These are phyloP conservation scores for Haplographium delicatum DNA, from an alignment of 495 filamentous ascomycete species.

Conservation along the genomic window DNA sequence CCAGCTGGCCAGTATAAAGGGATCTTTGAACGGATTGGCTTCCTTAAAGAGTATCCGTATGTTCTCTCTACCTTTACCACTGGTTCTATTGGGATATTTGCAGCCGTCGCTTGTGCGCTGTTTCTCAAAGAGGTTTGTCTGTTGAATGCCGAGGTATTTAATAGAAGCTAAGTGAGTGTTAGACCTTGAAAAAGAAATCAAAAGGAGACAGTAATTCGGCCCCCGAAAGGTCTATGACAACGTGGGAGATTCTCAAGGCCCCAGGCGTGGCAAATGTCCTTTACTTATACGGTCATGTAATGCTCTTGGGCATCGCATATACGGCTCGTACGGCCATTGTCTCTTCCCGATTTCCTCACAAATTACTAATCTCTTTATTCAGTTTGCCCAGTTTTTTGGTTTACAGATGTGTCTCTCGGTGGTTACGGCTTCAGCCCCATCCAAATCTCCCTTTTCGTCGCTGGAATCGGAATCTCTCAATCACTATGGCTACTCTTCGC, in stretches of 20 bases:
- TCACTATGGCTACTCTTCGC: slow-evolving; percentile 57
- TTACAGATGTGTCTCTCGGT: slow-evolving; percentile 46
- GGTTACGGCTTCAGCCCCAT: slow-evolving; percentile 54
- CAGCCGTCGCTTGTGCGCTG: slow-evolving; percentile 41
- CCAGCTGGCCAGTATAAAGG: slow-evolving; percentile 52
- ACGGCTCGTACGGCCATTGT: slow-evolving; percentile 40
- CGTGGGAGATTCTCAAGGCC: slow-evolving; percentile 48
- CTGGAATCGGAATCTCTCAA: slow-evolving; percentile 53
- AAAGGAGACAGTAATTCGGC: slow-evolving; percentile 27
- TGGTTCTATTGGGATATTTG: slow-evolving; percentile 42
- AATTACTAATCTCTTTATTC: neutral
- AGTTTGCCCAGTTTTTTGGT: slow-evolving; percentile 59
- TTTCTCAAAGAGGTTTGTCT: slow-evolving; percentile 52
- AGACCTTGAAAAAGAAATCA: slow-evolving; percentile 23
- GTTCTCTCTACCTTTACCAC: slow-evolving; percentile 53
- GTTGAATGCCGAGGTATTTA: too few relatives aligned
- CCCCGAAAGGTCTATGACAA: slow-evolving; percentile 34
- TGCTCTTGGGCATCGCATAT: slow-evolving; percentile 58
- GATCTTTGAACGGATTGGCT: slow-evolving; percentile 45
- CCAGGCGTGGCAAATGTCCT: slow-evolving; percentile 60
- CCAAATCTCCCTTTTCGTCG: slow-evolving; percentile 56
- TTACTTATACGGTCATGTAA: slow-evolving; percentile 52
- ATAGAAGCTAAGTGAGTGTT: too few relatives aligned
- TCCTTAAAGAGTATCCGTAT: slow-evolving; percentile 61
- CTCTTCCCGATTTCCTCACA: neutral